Conservation (phyloP, 2,329 filamentous ascomycete species). For the Fusarium odoratissimum region DNA sequence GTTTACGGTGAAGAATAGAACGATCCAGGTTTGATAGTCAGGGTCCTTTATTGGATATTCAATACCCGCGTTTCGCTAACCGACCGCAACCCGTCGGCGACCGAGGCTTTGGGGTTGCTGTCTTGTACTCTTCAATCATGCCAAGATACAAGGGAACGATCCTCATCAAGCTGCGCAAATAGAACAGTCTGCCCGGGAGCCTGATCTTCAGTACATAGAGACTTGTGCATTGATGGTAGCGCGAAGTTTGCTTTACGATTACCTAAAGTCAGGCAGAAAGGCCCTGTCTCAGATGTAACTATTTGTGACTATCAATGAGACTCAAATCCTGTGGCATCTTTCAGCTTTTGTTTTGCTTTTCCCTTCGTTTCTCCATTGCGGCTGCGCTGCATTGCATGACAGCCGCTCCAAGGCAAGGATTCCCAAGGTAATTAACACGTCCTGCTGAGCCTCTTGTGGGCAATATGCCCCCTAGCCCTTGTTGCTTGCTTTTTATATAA, state of each 20-base stretch:
- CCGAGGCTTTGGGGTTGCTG: conserved; percentile 13
- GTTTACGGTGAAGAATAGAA: background rate
- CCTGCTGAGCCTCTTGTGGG: background rate
- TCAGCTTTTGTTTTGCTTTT: conserved; percentile 26
- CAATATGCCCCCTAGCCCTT: background rate
- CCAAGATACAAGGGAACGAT: conserved; percentile 11
- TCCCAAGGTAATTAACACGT: background rate
- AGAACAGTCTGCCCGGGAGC: background rate
- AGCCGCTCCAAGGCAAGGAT: conserved; percentile 31
- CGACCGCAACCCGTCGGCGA: conserved; percentile 42
- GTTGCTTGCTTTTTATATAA: conserved; percentile 13
- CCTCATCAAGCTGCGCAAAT: background rate
- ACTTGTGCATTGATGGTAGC: background rate
- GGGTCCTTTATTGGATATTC: conserved; percentile 22
- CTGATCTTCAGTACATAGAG: background rate
- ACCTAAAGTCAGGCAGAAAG: background rate
- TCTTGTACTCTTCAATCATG: conserved; percentile 10
- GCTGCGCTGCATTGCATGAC: conserved; percentile 37
- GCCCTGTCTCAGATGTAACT: background rate
- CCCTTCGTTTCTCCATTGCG: conserved; percentile 16
- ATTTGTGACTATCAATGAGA: background rate
- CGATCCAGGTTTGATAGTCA: background rate
- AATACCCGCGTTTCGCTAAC: conserved; percentile 25
- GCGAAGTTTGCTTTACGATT: background rate
- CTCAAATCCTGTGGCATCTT: conserved; percentile 10